These are phyloP conservation scores for Rubroboletus satanas DNA, from an alignment of 768 basidiomycete genomes.

Conservation along the genomic window DNA sequence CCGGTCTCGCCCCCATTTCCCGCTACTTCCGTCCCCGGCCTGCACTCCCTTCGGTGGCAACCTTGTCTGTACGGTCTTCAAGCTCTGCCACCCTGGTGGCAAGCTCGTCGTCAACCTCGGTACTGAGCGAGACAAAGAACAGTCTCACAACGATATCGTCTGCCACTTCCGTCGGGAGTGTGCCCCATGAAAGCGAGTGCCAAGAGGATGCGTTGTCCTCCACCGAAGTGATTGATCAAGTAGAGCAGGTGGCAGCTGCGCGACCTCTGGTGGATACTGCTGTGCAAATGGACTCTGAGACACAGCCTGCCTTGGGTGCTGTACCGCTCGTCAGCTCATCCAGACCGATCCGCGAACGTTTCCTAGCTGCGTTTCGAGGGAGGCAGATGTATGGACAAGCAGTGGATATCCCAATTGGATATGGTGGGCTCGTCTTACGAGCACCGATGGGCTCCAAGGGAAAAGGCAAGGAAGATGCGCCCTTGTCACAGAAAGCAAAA, in stretches of 20 bases:
- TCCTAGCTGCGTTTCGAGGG: slow-evolving; percentile 69
- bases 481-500: slow-evolving; percentile 1
- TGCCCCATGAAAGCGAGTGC: not conserved
- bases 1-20: slow-evolving; percentile 68
- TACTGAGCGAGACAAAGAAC: not conserved
- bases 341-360: slow-evolving; percentile 13
- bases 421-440: slow-evolving; percentile 60
- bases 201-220: not conserved
- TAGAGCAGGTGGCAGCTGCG: not conserved
- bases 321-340: not conserved
- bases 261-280: not conserved
- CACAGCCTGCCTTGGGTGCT: slow-evolving; percentile 6
- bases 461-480: slow-evolving; percentile 13
- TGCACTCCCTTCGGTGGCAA: slow-evolving; percentile 18
- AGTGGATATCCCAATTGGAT: slow-evolving; percentile 61
- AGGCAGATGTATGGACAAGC: slow-evolving; percentile 66
- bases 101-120: slow-evolving; percentile 7
- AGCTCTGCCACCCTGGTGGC: slow-evolving; percentile 14
- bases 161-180: slow-evolving; percentile 1
- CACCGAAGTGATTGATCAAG: not conserved
- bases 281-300: slow-evolving; percentile 8
- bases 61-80: slow-evolving; percentile 6
- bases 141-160: slow-evolving; percentile 6
- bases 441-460: slow-evolving; percentile 17
- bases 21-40: slow-evolving; percentile 64